Evolutionary conservation across 805 yeast genomes (phyloP).

Genomic region (Saccharomyces mikatae): DNA sequence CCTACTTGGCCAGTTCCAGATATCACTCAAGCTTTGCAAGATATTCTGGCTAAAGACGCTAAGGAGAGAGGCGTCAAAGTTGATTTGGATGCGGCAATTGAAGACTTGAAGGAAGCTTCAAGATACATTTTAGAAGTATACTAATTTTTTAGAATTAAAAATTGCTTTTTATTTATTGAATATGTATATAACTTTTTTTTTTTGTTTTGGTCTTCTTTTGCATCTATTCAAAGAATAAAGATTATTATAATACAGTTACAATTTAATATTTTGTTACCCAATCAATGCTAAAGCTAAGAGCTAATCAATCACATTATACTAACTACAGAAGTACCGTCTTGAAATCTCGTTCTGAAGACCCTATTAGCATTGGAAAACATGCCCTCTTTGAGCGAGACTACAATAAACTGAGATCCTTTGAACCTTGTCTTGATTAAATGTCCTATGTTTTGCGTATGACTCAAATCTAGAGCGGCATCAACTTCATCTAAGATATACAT

Average conservation of each 20-base stretch:
- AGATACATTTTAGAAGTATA: slow-evolving; percentile 91
- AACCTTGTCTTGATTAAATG: slow-evolving; percentile 91
- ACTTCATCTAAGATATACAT: slow-evolving; percentile 97
- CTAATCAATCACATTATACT: slow-evolving; percentile 45
- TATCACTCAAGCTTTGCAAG: slow-evolving; percentile 81
- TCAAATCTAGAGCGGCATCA: slow-evolving; percentile 94
- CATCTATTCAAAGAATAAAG: background rate
- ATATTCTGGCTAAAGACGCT: slow-evolving; percentile 69
- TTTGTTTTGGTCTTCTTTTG: background rate
- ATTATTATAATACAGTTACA: background rate
- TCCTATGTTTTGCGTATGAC: slow-evolving; percentile 96
- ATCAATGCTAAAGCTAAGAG: background rate
- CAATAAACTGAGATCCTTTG: slow-evolving; percentile 92
- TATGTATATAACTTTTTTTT: background rate
- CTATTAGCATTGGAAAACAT: slow-evolving; percentile 97
- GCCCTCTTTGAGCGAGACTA: slow-evolving; percentile 94
- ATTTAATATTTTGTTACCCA: background rate
- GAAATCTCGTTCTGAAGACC: slow-evolving; percentile 86
- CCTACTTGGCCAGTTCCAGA: slow-evolving; percentile 99
- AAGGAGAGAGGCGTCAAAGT: slow-evolving; percentile 53
- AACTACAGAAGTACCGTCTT: slow-evolving; percentile 93
- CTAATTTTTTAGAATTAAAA: slow-evolving; percentile 29
- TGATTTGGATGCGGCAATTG: slow-evolving; percentile 74
- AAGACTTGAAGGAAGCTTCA: slow-evolving; percentile 86
- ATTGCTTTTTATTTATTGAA: background rate